Evolutionary conservation across 2,329 filamentous ascomycete genomes (phyloP).

Genomic region (Claviceps cyperi): DNA sequence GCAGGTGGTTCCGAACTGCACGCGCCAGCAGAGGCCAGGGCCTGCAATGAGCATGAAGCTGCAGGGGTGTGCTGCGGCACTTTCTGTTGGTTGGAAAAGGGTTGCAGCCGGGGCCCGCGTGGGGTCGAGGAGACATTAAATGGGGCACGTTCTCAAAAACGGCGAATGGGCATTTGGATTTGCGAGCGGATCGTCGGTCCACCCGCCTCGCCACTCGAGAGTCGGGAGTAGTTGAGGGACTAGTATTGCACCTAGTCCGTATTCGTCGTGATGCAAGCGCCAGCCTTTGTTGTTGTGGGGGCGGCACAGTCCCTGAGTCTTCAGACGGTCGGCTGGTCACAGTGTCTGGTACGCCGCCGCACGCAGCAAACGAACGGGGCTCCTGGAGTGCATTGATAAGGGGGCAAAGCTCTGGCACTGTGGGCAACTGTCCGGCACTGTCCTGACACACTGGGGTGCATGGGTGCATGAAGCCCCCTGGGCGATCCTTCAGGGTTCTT

Average conservation of each 20-base stretch:
- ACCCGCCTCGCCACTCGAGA: conserved; percentile 17
- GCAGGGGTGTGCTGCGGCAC: conserved; percentile 10
- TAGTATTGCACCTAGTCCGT: conserved; percentile 9
- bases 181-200: background rate
- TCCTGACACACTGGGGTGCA: too few relatives aligned
- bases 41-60: background rate
- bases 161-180: conserved; percentile 16
- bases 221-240: conserved; percentile 16
- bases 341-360: conserved; percentile 1
- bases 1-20: background rate
- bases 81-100: conserved; percentile 16
- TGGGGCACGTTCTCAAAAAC: conserved; percentile 6
- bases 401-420: background rate
- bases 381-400: background rate
- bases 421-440: background rate
- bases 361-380: background rate
- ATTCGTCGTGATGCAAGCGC: conserved; percentile 2
- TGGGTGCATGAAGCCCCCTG: background rate
- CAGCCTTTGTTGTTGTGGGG: conserved; percentile 16
- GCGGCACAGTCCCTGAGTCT: conserved; percentile 6
- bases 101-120: conserved; percentile 2
- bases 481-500: too few relatives aligned
- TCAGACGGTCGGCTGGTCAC: background rate
- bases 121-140: background rate
- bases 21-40: too few relatives aligned